Evolutionary conservation across 305 asterid genomes (phyloP), one percentile per base, ranked within the genome.

Genomic region (Rubia balearica): DNA sequence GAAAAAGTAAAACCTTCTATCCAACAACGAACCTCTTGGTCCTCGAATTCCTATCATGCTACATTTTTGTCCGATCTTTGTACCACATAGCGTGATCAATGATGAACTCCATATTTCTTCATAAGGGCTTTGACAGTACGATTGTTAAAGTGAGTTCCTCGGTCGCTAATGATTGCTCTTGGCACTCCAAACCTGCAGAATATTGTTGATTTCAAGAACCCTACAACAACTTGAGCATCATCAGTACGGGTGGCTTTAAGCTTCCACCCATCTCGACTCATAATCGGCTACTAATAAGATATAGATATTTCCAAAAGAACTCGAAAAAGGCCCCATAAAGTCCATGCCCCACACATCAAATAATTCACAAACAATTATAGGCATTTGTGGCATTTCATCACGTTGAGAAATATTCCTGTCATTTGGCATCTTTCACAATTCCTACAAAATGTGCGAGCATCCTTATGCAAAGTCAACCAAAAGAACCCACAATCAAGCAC

Each of bases 21-120:
- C 51, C 51, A 2, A 45, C 10, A 0, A 2, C 6, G 4, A 45
- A 45, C 2, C 3, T 8, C 51, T 45, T 45, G 14, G 3, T 8
- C 51, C 51, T 45, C 14, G 8, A 3, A 45, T 45, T 8, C 51
- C 6, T 45, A 3, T 45, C 51, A 6, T 45, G 51, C 10, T 1
- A 12, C 51, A 45, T 45, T 45, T 45, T 45, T 6, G 51, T 45
- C 51, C 3, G 2, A 8, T 45, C 51, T 12, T 7, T 45, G 51
- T 43, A 45, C 51, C 51, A 45, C 14, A 12, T 11, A 7, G 13
- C 2, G 6, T 45, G 10, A 8, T 45, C 51, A 45, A 12, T 43
- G 49, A 6, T 43, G 49, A 43, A 43, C 71, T 71, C 30, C 55
- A n/a, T 65, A 55, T 42, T 19, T 65, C 62, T 14, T 57, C 62